phyloP scores from a whole-genome alignment of 192 early-diverging fungal genomes.

The Gorgonomyces haynaldii region DNA sequence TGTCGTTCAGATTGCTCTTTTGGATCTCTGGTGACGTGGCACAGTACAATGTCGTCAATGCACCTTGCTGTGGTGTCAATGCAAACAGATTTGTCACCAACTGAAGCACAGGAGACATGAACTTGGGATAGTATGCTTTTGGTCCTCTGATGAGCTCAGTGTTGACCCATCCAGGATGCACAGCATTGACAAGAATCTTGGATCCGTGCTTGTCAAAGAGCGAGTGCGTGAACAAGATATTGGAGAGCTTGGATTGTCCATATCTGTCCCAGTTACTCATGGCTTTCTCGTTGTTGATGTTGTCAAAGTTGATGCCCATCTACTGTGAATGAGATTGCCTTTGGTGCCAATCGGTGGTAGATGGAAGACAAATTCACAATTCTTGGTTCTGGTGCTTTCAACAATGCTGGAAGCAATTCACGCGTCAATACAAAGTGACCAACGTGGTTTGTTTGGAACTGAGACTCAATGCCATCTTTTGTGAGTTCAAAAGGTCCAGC shows the following conservation, averaged over 20 bases:
- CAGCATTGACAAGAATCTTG: constrained; percentile 17
- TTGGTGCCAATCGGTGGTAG: constrained; percentile 12
- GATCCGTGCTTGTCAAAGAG: constrained; percentile 5
- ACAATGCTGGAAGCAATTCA: constrained; percentile 15
- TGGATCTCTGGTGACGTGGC: constrained; percentile 29
- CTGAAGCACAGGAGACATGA: background rate
- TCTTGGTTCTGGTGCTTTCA: constrained; percentile 8
- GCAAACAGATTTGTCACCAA: constrained; percentile 2
- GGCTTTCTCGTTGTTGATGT: constrained; percentile 11
- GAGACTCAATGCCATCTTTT: constrained; percentile 51
- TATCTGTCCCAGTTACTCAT: constrained; percentile 11
- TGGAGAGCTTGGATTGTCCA: constrained; percentile 37
- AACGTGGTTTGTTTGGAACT: constrained; percentile 57
- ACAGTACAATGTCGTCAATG: constrained; percentile 30
- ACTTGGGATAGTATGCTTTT: background rate
- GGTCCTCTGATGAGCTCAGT: constrained; percentile 9
- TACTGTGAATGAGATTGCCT: no score
- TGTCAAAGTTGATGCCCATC: constrained; percentile 17
- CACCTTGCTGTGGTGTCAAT: constrained; percentile 17
- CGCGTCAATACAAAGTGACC: constrained; percentile 32
- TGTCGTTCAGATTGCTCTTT: constrained; percentile 18
- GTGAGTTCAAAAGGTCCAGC: constrained; percentile 34
- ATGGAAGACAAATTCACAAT: constrained; percentile 25
- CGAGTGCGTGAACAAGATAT: constrained; percentile 32
- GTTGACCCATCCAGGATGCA: constrained; percentile 25